These are phyloP conservation scores for Lentinula detonsa DNA, from an alignment of 768 basidiomycete genomes.

Conservation along the genomic window DNA sequence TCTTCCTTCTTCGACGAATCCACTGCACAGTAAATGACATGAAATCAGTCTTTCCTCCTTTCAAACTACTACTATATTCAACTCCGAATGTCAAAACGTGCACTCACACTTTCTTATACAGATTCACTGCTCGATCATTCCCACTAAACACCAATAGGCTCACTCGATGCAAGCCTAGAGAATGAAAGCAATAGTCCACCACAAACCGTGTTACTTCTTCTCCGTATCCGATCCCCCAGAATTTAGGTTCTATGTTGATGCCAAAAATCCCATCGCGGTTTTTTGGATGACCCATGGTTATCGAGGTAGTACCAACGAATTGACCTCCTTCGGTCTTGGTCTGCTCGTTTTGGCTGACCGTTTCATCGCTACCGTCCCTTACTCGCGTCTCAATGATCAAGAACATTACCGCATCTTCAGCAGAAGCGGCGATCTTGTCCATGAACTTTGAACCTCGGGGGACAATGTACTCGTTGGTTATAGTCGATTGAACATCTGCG, in stretches of 20 bases:
- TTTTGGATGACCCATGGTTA: conserved; percentile 18
- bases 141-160: conserved; percentile 31
- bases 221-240: conserved; percentile 36
- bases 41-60: no score
- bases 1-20: conserved; percentile 35
- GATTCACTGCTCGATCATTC: conserved; percentile 30
- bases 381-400: conserved; percentile 17
- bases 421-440: conserved; percentile 14
- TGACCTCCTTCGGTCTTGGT: conserved; percentile 12
- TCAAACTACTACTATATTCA: no score
- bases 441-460: conserved; percentile 13
- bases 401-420: conserved; percentile 20
- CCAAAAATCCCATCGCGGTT: conserved; percentile 25
- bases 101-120: conserved; percentile 35
- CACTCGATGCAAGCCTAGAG: conserved; percentile 33
- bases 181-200: conserved; percentile 32
- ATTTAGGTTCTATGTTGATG: conserved; percentile 21
- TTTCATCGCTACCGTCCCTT: conserved; percentile 4
- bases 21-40: conserved; percentile 15
- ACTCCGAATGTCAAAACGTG: background rate
- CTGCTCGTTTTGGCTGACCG: background rate
- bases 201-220: conserved; percentile 34
- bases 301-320: conserved; percentile 25
- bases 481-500: conserved; percentile 15
- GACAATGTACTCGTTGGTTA: conserved; percentile 11